Evolutionary conservation across 768 basidiomycete genomes (phyloP), one percentile per base, ranked within the genome.

Genomic region (Lentinus tigrinus): DNA sequence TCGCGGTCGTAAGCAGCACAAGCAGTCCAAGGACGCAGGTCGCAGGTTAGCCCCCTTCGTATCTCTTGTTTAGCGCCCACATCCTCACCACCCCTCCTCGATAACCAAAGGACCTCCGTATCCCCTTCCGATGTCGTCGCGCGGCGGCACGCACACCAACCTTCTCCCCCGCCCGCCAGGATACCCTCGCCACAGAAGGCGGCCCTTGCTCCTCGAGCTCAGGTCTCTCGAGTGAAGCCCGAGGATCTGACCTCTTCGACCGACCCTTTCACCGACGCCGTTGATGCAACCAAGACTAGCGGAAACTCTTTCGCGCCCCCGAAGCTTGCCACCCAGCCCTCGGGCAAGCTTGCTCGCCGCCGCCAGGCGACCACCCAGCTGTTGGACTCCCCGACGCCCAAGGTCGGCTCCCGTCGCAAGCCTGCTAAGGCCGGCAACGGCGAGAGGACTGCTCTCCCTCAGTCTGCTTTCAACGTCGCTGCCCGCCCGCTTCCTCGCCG

Each of bases 181-280:
- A 64, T 69, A 69, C 68, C 84, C 81, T 82, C 84, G 81, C 85
- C 87, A 81, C 85, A 80, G 83, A 87, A 87, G 82, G 81, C 58
- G 44, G 31, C 65, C 46, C 60, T 70, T 67, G 71, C 72, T 56
- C 50, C 58, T 31, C 58, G 52, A 60, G 61, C 59, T 54, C 53
- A 44, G 52, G 52, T 62, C 47, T 23, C 56, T 57, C 60, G 52
- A 52, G 63, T 31, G 50, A 56, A 62, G 51, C 63, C 54, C 52
- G 52, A 60, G 52, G 38, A 37, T 19, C 9, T 49, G 79, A 78
- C 57, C 73, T 75, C 3, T 75, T 47, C 31, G 54, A 56, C 78
- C 55, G 79, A 80, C 58, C 78, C 78, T 39, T 85, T 85, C 69
- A 67, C 76, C 47, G 77, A 77, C 48, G 81, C 81, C 65, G 80